These are phyloP conservation scores for Mortierella sp. DNA, from an alignment of 371 early-diverging fungal species.

Conservation along the genomic window DNA sequence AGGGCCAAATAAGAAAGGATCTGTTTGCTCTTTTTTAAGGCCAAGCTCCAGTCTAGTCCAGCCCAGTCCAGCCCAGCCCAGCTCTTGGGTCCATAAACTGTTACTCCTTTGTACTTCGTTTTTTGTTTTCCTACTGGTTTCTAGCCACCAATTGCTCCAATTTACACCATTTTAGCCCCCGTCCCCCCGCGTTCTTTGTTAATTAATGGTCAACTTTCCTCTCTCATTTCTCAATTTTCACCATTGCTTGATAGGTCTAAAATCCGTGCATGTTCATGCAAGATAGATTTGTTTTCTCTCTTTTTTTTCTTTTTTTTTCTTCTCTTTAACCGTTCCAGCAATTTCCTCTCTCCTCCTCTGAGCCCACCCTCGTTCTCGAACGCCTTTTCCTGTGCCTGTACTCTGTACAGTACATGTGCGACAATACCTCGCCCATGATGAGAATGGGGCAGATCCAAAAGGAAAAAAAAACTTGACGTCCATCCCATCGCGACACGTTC, in stretches of 20 bases:
- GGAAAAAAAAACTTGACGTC: too few relatives aligned
- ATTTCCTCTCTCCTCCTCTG: not conserved
- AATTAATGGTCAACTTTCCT: not conserved
- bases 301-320: not conserved
- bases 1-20: not conserved
- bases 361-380: conserved; percentile 4
- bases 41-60: not conserved
- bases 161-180: not conserved
- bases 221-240: not conserved
- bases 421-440: too few relatives aligned
- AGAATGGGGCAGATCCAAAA: too few relatives aligned
- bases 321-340: not conserved
- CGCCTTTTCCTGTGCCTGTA: not conserved
- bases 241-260: not conserved
- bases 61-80: not conserved
- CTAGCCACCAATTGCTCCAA: not conserved
- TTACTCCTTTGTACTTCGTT: not conserved
- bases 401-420: not conserved
- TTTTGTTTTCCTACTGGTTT: not conserved
- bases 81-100: not conserved
- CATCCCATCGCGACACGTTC: not conserved
- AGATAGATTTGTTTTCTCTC: not conserved
- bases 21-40: too few relatives aligned
- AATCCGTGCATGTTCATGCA: not conserved
- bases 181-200: not conserved